These are phyloP conservation scores for Pyricularia sp. DNA, from an alignment of 2,329 filamentous ascomycete genomes.

Conservation along the genomic window DNA sequence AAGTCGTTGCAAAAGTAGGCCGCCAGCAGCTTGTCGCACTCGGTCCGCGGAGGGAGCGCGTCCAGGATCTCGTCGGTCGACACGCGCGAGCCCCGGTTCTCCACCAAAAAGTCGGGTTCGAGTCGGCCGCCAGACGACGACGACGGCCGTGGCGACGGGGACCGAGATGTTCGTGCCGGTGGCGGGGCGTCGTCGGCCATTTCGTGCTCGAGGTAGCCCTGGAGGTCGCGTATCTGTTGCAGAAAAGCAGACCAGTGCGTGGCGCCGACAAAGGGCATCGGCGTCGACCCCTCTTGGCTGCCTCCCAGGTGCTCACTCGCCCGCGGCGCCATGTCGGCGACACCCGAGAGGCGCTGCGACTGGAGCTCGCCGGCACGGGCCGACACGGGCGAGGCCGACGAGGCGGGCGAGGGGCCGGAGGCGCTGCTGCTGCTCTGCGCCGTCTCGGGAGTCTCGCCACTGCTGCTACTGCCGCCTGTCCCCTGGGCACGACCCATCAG, in stretches of 20 bases:
- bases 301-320: constrained; percentile 9
- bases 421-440: not conserved
- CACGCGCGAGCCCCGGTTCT: constrained; percentile 18
- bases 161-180: constrained; percentile 10
- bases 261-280: constrained; percentile 40
- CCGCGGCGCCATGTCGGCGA: constrained; percentile 8
- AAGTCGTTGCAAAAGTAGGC: constrained; percentile 40
- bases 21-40: constrained; percentile 37
- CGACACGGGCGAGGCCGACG: not conserved
- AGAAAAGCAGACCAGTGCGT: constrained; percentile 49
- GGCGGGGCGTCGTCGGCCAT: constrained; percentile 16
- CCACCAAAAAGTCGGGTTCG: constrained; percentile 28
- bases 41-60: constrained; percentile 30
- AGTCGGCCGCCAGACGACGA: constrained; percentile 7
- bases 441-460: not conserved
- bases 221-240: constrained; percentile 48
- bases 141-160: constrained; percentile 16
- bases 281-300: constrained; percentile 20
- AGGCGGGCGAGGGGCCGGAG: not conserved
- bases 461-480: not conserved
- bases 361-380: constrained; percentile 19
- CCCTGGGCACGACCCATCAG: constrained; percentile 29
- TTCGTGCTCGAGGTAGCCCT: constrained; percentile 36
- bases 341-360: not conserved
- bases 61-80: constrained; percentile 33